Base-by-base conservation (phyloP, 306 rosid species). In the Potentilla sterilis region DNA sequence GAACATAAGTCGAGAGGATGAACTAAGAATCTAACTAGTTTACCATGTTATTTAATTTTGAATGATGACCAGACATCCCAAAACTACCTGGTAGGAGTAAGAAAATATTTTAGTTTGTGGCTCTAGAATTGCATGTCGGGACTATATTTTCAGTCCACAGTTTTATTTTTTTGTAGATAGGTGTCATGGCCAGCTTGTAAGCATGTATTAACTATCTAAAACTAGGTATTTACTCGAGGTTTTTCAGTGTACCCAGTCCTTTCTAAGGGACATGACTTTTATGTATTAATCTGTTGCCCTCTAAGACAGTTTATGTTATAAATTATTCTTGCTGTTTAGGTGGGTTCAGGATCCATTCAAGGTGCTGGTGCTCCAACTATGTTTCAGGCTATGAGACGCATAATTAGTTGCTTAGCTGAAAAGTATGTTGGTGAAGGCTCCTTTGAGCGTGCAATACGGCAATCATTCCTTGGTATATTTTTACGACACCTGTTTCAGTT, bases 361-460 rank as follows among this genome's bases (percentile, higher is more conserved):
- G 98, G 97, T 81, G 98, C 98, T 85, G 98, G 98, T 80, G 98
- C 98, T 52, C 97, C 98, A 74, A 94, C 97, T 67, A 94, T 92
- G 92, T 94, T 94, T 86, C 97, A 94, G 89, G 97, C 95, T 73
- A 94, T 94, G 86, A 94, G 89, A 75, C 97, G 97, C 72, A 89
- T 94, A 77, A 84, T 82, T 75, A 86, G 95, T 69, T 74, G 86
- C 87, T 83, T 94, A 52, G 83, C 83, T 64, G 77, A 82, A 32
- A 74, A 64, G 64, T 75, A 81, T 81, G 82, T 86, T 79, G 84
- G 96, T 70, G 98, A 94, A 92, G 88, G 89, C 58, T 82, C 88
- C 80, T 89, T 85, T 73, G 98, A 94, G 76, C 97, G 97, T 59
- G 89, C 95, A 49, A 87, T 94, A 81, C 92, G 93, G 70, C 90